Percentiles rank a stretch among this genome's conserved stretches.
These are phyloP conservation scores for Kwoniella sp. DNA, from an alignment of 768 basidiomycete genomes.

Conservation along the genomic window DNA sequence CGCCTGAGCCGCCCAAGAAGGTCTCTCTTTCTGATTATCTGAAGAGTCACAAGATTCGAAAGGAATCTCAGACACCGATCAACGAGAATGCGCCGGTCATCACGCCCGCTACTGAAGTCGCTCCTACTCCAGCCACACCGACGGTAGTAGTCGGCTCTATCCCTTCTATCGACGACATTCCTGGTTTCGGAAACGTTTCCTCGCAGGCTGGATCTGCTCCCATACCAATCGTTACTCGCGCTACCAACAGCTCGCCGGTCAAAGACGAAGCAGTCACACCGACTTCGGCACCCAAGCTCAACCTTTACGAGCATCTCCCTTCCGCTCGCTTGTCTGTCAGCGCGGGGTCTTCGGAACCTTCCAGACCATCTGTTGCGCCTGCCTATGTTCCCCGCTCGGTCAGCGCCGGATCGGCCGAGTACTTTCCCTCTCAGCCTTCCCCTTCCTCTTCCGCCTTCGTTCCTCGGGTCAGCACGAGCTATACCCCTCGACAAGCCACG, in stretches of 20 bases:
- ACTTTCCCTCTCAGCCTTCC: slow-evolving; percentile 21
- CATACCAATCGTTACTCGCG: background rate
- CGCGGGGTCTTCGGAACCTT: background rate
- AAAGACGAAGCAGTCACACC: slow-evolving; percentile 15
- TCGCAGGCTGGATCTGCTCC: background rate
- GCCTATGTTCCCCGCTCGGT: slow-evolving; percentile 17
- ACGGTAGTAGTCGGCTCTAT: background rate
- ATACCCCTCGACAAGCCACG: slow-evolving; percentile 4
- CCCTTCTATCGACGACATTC: slow-evolving; percentile 9
- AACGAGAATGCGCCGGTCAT: background rate
- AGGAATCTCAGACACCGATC: slow-evolving; percentile 17
- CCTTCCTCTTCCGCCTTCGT: slow-evolving; percentile 4
- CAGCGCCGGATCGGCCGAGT: slow-evolving; percentile 10
- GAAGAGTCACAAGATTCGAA: slow-evolving; percentile 29
- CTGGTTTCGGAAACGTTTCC: slow-evolving; percentile 10
- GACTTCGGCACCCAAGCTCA: slow-evolving; percentile 6
- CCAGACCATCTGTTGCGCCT: slow-evolving; percentile 4
- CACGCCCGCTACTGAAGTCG: background rate
- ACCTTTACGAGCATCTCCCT: slow-evolving; percentile 22
- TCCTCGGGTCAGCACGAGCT: slow-evolving; percentile 16
- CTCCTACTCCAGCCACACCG: background rate
- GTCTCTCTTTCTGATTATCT: slow-evolving; percentile 38
- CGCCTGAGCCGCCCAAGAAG: slow-evolving; percentile 32
- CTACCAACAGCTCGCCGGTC: background rate
- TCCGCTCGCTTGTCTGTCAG: background rate